Evolutionary conservation across 139 green algal species (phyloP), one percentile per base, ranked within the genome.

Genomic region (Mesostigma viride): DNA sequence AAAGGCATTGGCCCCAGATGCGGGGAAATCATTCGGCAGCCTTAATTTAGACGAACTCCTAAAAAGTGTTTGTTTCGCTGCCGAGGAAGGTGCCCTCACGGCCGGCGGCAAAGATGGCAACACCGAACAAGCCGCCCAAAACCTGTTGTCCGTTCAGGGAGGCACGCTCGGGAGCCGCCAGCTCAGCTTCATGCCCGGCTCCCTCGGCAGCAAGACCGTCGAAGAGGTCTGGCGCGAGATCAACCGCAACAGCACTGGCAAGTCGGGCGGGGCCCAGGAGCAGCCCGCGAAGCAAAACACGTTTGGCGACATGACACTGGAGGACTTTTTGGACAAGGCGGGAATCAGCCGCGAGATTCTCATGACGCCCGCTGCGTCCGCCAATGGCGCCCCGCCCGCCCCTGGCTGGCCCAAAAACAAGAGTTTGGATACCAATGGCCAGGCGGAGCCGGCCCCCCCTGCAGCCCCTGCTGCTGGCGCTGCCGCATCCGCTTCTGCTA

Each of bases 41-140:
- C 73, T 76, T 64, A 73, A 73, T 32, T 73, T 76, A 64, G 64
- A 73, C 27, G 70, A 76, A n/a, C 73, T 76, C 27, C 51, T 76
- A 27, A 68, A 63, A 34, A 74, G 28, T 31, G n/a, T 76, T 4
- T 76, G 64, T 32, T 40, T 45, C 5, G 70, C 70, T n/a, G 70
- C 73, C 8, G 70, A 76, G 63, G 30, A 64, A 27, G 32, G 67
- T 2, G 66, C 66, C 11, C 20, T 75, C 31, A 56, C 22, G 45
- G 45, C 45, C 22, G 22, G 45, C 45, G 45, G 22, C 45, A 22
- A 28, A 56, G 22, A 56, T 22, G 22, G 22, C 22, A 22, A 56
- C 22, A 22, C 22, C 22, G 22, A 56, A 22, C 45, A 56, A 22
- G 22, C 22, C 22, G 22, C 22, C 22, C 22, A 22, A 56, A 22